Conservation (phyloP, 768 basidiomycete genomes). For the Boletus vinaceobasis region DNA sequence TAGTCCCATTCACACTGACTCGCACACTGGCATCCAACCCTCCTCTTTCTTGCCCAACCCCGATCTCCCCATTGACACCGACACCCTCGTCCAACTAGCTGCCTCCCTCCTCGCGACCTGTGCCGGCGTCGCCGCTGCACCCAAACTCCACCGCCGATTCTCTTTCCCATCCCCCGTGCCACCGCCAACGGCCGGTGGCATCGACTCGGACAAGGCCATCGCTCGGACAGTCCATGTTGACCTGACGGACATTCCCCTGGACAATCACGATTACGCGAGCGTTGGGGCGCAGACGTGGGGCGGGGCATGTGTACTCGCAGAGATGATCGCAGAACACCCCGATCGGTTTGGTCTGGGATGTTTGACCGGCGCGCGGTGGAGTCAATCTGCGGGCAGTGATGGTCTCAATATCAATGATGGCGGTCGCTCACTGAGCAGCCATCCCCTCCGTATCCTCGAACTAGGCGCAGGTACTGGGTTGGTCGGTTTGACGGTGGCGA, state of each 20-base stretch:
- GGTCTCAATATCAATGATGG: neutral
- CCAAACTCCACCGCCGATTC: constrained; percentile 52
- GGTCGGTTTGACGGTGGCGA: constrained; percentile 42
- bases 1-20: neutral
- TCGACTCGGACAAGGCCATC: constrained; percentile 5
- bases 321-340: constrained; percentile 63
- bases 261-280: constrained; percentile 64
- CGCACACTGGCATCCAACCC: neutral
- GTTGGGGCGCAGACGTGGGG: constrained; percentile 92
- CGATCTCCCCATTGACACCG: constrained; percentile 15
- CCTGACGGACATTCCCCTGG: constrained; percentile 66
- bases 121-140: constrained; percentile 62
- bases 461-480: constrained; percentile 59
- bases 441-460: constrained; percentile 43
- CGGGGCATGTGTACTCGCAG: constrained; percentile 74
- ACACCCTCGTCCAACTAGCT: constrained; percentile 48
- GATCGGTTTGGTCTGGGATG: constrained; percentile 42
- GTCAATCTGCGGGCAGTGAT: neutral
- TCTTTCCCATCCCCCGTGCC: constrained; percentile 34
- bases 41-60: neutral
- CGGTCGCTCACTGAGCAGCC: neutral
- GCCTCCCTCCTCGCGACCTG: constrained; percentile 62
- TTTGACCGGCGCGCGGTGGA: neutral
- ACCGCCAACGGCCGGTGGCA: neutral
- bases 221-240: constrained; percentile 32